Base-by-base conservation (phyloP, 768 basidiomycete genomes). In the Pisolithus tinctorius region DNA sequence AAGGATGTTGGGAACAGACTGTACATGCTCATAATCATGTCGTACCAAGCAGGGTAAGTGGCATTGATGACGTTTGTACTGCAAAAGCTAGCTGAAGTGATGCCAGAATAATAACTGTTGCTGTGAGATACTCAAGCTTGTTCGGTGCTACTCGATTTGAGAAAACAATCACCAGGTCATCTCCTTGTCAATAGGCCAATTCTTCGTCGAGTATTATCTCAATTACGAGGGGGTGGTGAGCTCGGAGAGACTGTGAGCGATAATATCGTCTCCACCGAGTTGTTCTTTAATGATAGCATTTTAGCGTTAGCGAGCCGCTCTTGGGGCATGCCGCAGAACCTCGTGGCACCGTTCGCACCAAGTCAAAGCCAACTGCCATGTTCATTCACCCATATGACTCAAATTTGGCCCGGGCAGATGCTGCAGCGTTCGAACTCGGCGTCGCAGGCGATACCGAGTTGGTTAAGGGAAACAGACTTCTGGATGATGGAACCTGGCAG, bases 11-110 rank as follows among this genome's bases (percentile, higher is more conserved):
- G 17, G 16, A 13, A 40, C 29, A 87, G 85, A 50, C 66, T 78
- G 53, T 88, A 87, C 60, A 87, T 88, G 84, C 74, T 88, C 14
- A 70, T 83, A 47, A 76, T 81, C 25, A 87, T 87, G 84, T 80
- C 84, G 20, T 79, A 83, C 55, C 78, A 86, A 49, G 50, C 80
- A n/a, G 77, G 82, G 86, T 86, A 60, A 65, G 84, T 73, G 27
- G 17, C 45, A 5, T 9, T 11, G 27, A 17, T 27, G 29, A 30
- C 27, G 6, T 2, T 25, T 17, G 20, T 6, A 4, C 9, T 36
- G 11, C 17, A 17, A 31, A 17, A 20, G 11, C 9, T 2, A 20
- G 36, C 14, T 2, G 31, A 30, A 14, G 6, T 40, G 48, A 23
- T 20, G 42, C n/a, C 27, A 65, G 64, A 49, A 62, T 56, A 7